Conservation (phyloP, 495 filamentous ascomycete species). For the Xylaria longipes region DNA sequence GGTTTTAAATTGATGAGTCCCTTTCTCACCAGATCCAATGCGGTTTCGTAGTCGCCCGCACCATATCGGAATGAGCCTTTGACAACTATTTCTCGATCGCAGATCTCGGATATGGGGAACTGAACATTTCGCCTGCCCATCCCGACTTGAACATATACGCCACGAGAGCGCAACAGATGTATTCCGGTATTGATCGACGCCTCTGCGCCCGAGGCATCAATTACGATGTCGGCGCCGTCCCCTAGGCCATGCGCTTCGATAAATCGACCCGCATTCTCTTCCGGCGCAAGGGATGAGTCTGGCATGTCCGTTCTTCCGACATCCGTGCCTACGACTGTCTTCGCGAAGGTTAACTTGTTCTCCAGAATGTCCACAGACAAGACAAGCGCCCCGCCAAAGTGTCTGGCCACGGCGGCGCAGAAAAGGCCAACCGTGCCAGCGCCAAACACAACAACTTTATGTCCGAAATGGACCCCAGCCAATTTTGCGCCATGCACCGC, state of each 20-base stretch:
- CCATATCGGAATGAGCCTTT: conserved; percentile 81
- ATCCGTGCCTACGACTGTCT: conserved; percentile 64
- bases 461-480: conserved; percentile 67
- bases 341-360: conserved; percentile 69
- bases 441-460: conserved; percentile 77
- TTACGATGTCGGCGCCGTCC: conserved; percentile 70
- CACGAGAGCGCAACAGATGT: conserved; percentile 68
- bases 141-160: conserved; percentile 80
- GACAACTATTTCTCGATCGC: conserved; percentile 76
- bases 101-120: conserved; percentile 78
- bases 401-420: conserved; percentile 72
- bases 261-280: conserved; percentile 61
- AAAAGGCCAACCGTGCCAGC: conserved; percentile 81
- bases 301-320: conserved; percentile 58
- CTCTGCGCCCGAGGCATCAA: conserved; percentile 82
- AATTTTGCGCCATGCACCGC: conserved; percentile 76
- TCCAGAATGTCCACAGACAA: conserved; percentile 75
- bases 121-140: conserved; percentile 75
- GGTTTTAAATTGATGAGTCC: conserved; percentile 68
- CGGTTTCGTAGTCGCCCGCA: conserved; percentile 75
- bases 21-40: conserved; percentile 66
- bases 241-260: conserved; percentile 55
- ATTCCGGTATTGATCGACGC: conserved; percentile 72
- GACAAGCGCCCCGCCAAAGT: conserved; percentile 73
- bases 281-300: conserved; percentile 60